Evolutionary conservation across 352 stramenopile genomes (phyloP).

Genomic region (Pythium pyrilobum): DNA sequence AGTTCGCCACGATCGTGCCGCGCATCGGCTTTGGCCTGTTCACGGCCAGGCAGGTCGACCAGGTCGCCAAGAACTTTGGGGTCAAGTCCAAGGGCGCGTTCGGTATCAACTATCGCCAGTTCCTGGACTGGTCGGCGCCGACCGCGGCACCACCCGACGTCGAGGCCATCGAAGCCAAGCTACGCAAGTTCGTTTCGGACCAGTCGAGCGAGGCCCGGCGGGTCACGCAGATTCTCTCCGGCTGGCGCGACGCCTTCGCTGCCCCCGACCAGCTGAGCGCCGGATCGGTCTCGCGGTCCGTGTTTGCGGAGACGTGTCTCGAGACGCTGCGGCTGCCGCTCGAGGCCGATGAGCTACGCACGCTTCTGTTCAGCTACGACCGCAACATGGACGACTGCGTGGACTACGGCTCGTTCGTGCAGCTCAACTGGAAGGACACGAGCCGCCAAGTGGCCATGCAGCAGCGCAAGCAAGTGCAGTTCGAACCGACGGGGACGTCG

Average conservation of each 20-base stretch:
- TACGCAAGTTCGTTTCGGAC: conserved; percentile 35
- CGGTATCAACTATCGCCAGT: conserved; percentile 61
- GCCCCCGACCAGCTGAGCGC: conserved; percentile 18
- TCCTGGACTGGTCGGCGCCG: conserved; percentile 65
- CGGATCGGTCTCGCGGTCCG: conserved; percentile 23
- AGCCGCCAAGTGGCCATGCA: conserved; percentile 3
- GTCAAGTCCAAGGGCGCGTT: conserved; percentile 37
- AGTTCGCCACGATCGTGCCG: conserved; percentile 39
- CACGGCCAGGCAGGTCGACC: conserved; percentile 29
- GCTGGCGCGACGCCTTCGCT: conserved; percentile 39
- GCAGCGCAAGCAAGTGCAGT: conserved; percentile 21
- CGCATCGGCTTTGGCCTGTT: conserved; percentile 44
- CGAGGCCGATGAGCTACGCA: conserved; percentile 40
- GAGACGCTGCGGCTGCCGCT: conserved; percentile 35
- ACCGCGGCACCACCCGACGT: conserved; percentile 24
- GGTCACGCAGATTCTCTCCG: conserved; percentile 30
- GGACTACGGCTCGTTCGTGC: conserved; percentile 42
- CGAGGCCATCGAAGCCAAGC: conserved; percentile 39
- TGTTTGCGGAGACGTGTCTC: conserved; percentile 37
- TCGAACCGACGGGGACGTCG: background rate
- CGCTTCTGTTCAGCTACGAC: conserved; percentile 54
- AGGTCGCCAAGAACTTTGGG: conserved; percentile 50
- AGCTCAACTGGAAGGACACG: conserved; percentile 50
- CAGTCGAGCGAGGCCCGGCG: conserved; percentile 22
- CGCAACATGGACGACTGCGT: conserved; percentile 42